A percentile compares a stretch with the other conserved stretches of the same genome.
Conservation (phyloP, 768 basidiomycete species). For the Rhodocollybia butyracea region DNA sequence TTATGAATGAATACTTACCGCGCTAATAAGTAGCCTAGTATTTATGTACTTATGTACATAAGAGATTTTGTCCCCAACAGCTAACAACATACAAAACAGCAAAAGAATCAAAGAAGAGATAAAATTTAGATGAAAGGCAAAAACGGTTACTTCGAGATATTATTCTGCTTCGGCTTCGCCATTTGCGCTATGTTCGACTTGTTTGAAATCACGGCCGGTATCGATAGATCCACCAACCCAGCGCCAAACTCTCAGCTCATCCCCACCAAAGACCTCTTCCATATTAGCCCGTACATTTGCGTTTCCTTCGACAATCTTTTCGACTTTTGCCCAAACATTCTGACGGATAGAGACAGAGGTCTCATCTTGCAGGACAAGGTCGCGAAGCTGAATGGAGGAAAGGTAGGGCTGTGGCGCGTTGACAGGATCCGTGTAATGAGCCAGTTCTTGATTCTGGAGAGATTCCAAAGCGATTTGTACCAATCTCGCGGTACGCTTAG, state of each 20-base stretch:
- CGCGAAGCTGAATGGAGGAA: constrained; percentile 84
- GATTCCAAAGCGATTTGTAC: constrained; percentile 79
- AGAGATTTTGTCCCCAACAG: too few species aligned
- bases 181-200: background rate
- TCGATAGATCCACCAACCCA: constrained; percentile 64
- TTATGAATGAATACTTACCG: too few species aligned
- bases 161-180: background rate
- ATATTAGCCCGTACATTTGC: constrained; percentile 84
- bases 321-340: constrained; percentile 79
- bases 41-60: too few species aligned
- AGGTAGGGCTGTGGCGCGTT: constrained; percentile 72
- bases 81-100: too few species aligned
- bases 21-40: too few species aligned
- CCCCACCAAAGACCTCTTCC: constrained; percentile 81
- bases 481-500: constrained; percentile 63
- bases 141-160: background rate
- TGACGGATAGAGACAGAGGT: constrained; percentile 66
- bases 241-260: constrained; percentile 87
- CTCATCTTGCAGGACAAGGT: constrained; percentile 79
- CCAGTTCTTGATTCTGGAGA: constrained; percentile 78
- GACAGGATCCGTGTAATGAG: constrained; percentile 80
- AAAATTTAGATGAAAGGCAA: too few species aligned
- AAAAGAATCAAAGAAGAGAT: too few species aligned
- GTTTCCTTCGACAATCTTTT: constrained; percentile 84
- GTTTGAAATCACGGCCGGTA: background rate